Percentiles rank a stretch among this genome's conserved stretches.
Conservation (phyloP, 352 stramenopile genomes). For the Phytopythium montanum region DNA sequence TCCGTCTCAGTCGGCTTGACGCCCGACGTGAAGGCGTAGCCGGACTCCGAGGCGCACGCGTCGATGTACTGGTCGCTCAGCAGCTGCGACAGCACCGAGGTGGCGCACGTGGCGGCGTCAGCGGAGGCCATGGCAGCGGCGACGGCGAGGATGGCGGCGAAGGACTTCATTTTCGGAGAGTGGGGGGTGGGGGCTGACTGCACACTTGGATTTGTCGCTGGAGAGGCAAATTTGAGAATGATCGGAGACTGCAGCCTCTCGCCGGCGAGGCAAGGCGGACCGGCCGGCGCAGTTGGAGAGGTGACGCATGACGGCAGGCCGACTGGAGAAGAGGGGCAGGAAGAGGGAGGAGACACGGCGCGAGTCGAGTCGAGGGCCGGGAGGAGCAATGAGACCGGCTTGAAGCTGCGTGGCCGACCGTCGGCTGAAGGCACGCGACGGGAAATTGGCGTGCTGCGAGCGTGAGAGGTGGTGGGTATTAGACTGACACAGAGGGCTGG, state of each 20-base stretch:
- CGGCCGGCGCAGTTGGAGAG: no score
- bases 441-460: no score
- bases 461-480: no score
- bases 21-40: slow-evolving; percentile 24
- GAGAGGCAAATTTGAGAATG: slow-evolving; percentile 27
- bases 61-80: slow-evolving; percentile 24
- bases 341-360: not conserved
- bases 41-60: slow-evolving; percentile 20
- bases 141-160: slow-evolving; percentile 8
- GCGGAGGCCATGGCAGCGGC: slow-evolving; percentile 16
- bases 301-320: no score
- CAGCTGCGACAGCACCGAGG: slow-evolving; percentile 15
- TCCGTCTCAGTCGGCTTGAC: slow-evolving; percentile 15
- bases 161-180: slow-evolving; percentile 25
- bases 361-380: no score
- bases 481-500: no score
- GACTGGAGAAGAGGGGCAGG: not conserved
- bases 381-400: no score
- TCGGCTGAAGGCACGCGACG: no score
- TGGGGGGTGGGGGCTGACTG: not conserved
- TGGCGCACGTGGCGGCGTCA: slow-evolving; percentile 19
- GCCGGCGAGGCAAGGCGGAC: not conserved
- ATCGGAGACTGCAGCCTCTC: not conserved
- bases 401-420: no score
- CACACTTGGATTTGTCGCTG: slow-evolving; percentile 23